Base-by-base conservation (phyloP, 306 rosid species). In the Cicer judaicum region DNA sequence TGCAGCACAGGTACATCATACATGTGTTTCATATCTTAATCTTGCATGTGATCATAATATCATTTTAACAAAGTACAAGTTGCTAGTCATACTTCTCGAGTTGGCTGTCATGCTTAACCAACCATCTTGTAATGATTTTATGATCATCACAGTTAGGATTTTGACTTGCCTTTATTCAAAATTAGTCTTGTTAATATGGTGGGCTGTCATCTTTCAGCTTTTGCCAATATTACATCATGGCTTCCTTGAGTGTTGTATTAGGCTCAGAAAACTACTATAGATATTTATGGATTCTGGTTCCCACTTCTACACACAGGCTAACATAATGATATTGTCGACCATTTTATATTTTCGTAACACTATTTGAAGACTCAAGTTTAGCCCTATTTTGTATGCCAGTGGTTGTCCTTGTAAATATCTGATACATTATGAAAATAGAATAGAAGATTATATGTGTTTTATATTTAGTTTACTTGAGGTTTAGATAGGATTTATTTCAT, bases 1-100 rank as follows among this genome's bases (percentile, higher is more conserved):
- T 88, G 88, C 97, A 47, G 64, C 91, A 40, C 98, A 95, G 99
- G 98, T 95, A 85, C 72, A 11, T 60, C 41, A 57, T 57, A 11
- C 64, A 24, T 47, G 29, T 44, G 68, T 46, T 57, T 62, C 47
- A 77, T 54, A 19, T 76, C 68, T 52, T 62, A 19, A 44, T 64
- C 39, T 72, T 44, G 73, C 43, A 43, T 68, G 18, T 55, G 44
- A 50, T 71, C 67, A 18, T 55, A 21, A 24, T 62, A 42, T 62
- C 63, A 19, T 70, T 41, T 40, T 34, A 8, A 29, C 34, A 6
- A 8, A 43, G 36, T 71, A 61, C 73, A 16, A 10, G 56, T 15
- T 56, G 64, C 15, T 42, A n/a, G 46, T 42, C 77, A 49, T n/a
- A n/a, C 38, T 39, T 15, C 16, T 48, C 6, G 34, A 24, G 24